Percentiles rank a stretch among this genome's conserved stretches.
Conservation (phyloP, 2,329 filamentous ascomycete genomes). For the Gremmenia infestans region DNA sequence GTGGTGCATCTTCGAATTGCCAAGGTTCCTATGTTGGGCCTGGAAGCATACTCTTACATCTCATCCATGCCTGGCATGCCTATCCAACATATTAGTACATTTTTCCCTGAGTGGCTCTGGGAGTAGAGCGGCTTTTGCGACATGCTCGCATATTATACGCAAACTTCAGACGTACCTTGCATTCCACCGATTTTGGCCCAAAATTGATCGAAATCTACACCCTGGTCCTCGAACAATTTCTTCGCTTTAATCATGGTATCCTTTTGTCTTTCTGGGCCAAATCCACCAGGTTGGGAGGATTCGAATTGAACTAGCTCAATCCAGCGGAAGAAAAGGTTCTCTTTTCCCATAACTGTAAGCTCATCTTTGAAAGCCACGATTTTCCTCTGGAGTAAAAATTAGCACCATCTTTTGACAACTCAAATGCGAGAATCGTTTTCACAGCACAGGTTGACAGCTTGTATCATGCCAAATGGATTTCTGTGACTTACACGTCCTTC, state of each 20-base stretch:
- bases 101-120: too few species aligned
- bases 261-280: constrained; percentile 68
- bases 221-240: constrained; percentile 67
- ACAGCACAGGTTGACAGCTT: neutral
- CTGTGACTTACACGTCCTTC: constrained; percentile 41
- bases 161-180: constrained; percentile 47
- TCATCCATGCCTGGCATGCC: neutral
- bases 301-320: constrained; percentile 90
- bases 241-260: constrained; percentile 69
- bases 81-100: too few species aligned
- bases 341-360: constrained; percentile 71
- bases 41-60: neutral
- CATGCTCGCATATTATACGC: constrained; percentile 29
- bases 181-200: constrained; percentile 66
- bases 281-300: constrained; percentile 71
- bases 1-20: neutral
- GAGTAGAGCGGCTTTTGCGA: neutral
- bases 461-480: neutral
- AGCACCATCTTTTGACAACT: neutral
- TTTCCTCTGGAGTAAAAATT: constrained; percentile 45
- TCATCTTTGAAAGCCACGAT: constrained; percentile 77
- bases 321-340: constrained; percentile 86
- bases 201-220: constrained; percentile 77
- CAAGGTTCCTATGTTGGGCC: neutral
- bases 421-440: neutral